These are phyloP conservation scores for Tuber brumale DNA, from an alignment of 495 filamentous ascomycete species.

Conservation along the genomic window DNA sequence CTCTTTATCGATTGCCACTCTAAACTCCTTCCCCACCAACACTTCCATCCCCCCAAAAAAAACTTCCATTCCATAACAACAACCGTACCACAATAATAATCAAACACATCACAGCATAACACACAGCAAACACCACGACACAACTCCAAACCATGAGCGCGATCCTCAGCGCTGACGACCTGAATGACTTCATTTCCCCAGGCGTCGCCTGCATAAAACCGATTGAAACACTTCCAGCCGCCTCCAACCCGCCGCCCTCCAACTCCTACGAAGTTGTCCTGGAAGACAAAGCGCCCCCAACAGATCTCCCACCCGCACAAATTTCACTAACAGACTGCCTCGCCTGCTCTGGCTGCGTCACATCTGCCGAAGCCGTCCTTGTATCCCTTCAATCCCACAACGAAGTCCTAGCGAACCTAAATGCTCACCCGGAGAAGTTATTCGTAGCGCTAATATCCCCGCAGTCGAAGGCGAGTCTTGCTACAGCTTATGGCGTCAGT, in stretches of 20 bases:
- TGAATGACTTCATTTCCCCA: conserved; percentile 98
- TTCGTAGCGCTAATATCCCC: conserved; percentile 83
- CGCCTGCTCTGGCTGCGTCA: conserved; percentile 95
- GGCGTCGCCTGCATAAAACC: conserved; percentile 98
- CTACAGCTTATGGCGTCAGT: conserved; percentile 68
- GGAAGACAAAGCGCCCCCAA: conserved; percentile 68
- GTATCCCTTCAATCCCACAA: conserved; percentile 86
- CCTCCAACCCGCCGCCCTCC: conserved; percentile 43
- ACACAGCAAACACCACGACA: background rate
- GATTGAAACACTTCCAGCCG: conserved; percentile 64
- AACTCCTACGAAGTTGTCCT: conserved; percentile 81
- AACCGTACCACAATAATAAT: background rate
- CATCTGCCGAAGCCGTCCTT: conserved; percentile 89
- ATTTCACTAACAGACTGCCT: conserved; percentile 97
- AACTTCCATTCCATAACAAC: background rate
- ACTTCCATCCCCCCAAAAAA: background rate
- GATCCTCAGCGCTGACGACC: conserved; percentile 89
- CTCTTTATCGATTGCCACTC: background rate
- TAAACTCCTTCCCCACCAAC: background rate
- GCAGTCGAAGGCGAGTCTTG: conserved; percentile 78
- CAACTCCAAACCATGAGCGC: conserved; percentile 64
- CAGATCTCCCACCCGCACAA: conserved; percentile 53
- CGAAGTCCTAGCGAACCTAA: conserved; percentile 78
- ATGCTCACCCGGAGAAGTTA: conserved; percentile 47
- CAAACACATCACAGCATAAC: background rate